Percentiles rank a stretch among this genome's conserved stretches.
These are phyloP conservation scores for Cadophora gregata DNA, from an alignment of 2,329 filamentous ascomycete genomes.

Conservation along the genomic window DNA sequence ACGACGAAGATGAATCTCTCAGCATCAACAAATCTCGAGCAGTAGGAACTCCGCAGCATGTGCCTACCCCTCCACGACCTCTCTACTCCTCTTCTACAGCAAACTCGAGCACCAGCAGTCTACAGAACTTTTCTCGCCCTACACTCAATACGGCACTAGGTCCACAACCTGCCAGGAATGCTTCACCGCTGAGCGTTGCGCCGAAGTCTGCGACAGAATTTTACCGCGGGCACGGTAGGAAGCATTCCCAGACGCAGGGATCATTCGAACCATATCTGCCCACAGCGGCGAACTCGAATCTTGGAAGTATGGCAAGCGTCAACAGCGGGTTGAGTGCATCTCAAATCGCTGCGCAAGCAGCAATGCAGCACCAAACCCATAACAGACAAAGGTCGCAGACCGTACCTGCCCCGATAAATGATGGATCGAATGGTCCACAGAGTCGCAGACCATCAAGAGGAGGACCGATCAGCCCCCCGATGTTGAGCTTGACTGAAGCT, in stretches of 20 bases:
- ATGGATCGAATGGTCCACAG: slow-evolving; percentile 35
- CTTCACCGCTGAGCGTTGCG: slow-evolving; percentile 52
- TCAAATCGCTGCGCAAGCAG: slow-evolving; percentile 81
- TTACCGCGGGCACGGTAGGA: slow-evolving; percentile 59
- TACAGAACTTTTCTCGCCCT: slow-evolving; percentile 65
- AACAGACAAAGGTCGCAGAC: slow-evolving; percentile 75
- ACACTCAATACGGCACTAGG: slow-evolving; percentile 36
- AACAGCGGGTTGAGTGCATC: slow-evolving; percentile 62
- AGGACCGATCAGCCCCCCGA: slow-evolving; percentile 64
- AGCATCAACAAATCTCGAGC: slow-evolving; percentile 54
- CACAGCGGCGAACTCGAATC: slow-evolving; percentile 53
- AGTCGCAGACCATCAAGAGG: slow-evolving; percentile 45
- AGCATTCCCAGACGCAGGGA: slow-evolving; percentile 76
- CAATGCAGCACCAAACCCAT: slow-evolving; percentile 66
- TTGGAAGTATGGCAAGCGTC: slow-evolving; percentile 41
- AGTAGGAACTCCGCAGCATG: slow-evolving; percentile 37
- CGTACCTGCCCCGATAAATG: slow-evolving; percentile 58
- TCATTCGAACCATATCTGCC: slow-evolving; percentile 78
- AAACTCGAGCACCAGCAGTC: slow-evolving; percentile 53
- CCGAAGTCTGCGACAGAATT: slow-evolving; percentile 45
- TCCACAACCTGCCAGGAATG: slow-evolving; percentile 40
- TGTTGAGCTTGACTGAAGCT: slow-evolving; percentile 68
- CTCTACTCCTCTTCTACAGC: slow-evolving; percentile 55
- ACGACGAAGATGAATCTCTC: slow-evolving; percentile 52
- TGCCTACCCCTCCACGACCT: slow-evolving; percentile 48